A percentile compares a stretch with the other conserved stretches of the same genome.
Conservation (phyloP, 2,329 filamentous ascomycete species). For the Triangularia verruculosa region DNA sequence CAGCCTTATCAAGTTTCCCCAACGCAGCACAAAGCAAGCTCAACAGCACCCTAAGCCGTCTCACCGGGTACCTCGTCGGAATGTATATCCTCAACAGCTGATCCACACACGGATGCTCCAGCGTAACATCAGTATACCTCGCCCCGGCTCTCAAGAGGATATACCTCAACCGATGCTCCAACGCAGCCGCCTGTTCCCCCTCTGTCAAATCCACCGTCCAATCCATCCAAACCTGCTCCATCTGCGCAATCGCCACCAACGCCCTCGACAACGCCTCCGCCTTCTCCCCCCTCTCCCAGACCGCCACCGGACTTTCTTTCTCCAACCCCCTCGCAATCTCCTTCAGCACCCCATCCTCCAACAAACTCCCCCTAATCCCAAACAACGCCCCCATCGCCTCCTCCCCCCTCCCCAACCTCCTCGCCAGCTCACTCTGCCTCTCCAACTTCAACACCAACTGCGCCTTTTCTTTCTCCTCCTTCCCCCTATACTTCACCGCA, state of each 20-base stretch:
- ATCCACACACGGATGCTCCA: conserved; percentile 46
- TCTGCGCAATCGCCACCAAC: conserved; percentile 57
- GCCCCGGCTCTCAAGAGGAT: conserved; percentile 38
- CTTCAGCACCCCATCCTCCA: conserved; percentile 56
- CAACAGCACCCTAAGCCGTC: conserved; percentile 51
- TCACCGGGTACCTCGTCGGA: conserved; percentile 48
- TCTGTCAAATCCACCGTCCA: conserved; percentile 54
- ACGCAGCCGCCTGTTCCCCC: conserved; percentile 52
- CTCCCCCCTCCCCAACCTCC: conserved; percentile 48
- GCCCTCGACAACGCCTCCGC: conserved; percentile 55
- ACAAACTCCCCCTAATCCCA: conserved; percentile 59
- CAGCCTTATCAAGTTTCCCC: conserved; percentile 41
- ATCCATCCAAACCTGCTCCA: conserved; percentile 55
- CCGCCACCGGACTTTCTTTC: conserved; percentile 46
- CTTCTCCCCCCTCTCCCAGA: conserved; percentile 53
- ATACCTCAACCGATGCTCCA: conserved; percentile 59
- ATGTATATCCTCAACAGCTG: conserved; percentile 50
- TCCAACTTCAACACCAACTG: conserved; percentile 64
- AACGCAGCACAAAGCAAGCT: conserved; percentile 48
- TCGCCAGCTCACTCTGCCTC: conserved; percentile 60
- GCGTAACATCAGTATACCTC: conserved; percentile 35
- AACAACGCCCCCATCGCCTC: conserved; percentile 58
- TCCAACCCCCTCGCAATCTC: conserved; percentile 50
- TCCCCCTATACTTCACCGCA: conserved; percentile 52
- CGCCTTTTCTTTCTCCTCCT: conserved; percentile 56